These are phyloP conservation scores for Russula compacta DNA, from an alignment of 768 basidiomycete genomes.

Conservation along the genomic window DNA sequence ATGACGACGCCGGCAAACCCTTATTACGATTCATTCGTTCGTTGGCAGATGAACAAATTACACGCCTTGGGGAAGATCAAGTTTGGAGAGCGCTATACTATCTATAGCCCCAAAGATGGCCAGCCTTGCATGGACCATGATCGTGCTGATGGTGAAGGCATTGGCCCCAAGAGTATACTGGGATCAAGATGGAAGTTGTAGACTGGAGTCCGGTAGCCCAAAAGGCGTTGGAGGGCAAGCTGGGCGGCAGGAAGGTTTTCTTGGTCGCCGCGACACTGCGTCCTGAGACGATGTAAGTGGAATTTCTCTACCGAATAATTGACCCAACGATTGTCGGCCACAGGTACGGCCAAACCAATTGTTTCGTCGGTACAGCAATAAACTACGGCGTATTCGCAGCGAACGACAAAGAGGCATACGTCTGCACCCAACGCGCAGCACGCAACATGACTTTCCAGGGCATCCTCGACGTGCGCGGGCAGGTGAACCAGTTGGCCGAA, in stretches of 20 bases:
- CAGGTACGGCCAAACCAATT: constrained; percentile 98
- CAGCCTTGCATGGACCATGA: constrained; percentile 99
- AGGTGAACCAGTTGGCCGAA: constrained; percentile 64
- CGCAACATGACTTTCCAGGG: constrained; percentile 99
- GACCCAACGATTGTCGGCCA: neutral
- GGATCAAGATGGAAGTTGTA: constrained; percentile 86
- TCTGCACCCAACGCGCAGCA: constrained; percentile 82
- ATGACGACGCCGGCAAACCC: constrained; percentile 93
- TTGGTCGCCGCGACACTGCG: constrained; percentile 94
- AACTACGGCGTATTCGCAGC: constrained; percentile 91
- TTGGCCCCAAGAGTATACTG: constrained; percentile 93
- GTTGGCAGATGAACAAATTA: constrained; percentile 97
- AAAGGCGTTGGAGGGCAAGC: constrained; percentile 51
- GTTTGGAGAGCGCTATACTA: constrained; percentile 96
- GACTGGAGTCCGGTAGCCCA: constrained; percentile 72
- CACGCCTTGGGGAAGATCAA: constrained; percentile 85
- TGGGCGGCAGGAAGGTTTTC: constrained; percentile 74
- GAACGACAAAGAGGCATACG: constrained; percentile 78
- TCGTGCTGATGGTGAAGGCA: constrained; percentile 86
- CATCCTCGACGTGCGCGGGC: constrained; percentile 59
- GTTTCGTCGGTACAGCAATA: constrained; percentile 85
- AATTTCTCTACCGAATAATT: neutral
- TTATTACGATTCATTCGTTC: constrained; percentile 93
- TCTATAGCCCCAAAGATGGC: constrained; percentile 97
- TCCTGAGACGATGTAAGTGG: constrained; percentile 86